phyloP scores from a whole-genome alignment of 306 rosid species.

The Morella rubra region DNA sequence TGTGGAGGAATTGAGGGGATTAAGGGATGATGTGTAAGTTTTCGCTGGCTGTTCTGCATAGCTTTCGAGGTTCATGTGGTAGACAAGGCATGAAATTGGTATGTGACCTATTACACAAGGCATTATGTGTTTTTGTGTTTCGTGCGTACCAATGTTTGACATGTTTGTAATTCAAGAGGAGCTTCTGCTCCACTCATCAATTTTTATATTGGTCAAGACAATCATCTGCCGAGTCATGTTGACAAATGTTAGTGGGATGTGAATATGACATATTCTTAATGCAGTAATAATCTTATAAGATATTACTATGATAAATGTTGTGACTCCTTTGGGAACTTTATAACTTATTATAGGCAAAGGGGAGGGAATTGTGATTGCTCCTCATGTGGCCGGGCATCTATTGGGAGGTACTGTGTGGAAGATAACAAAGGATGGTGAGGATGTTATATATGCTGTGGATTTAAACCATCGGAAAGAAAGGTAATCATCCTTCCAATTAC shows the following conservation, averaged over 20 bases:
- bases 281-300: background rate
- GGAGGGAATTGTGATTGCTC: constrained; percentile 92
- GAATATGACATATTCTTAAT: background rate
- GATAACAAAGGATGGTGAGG: constrained; percentile 97
- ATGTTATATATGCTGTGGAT: constrained; percentile 95
- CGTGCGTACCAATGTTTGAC: background rate
- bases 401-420: constrained; percentile 96
- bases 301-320: background rate
- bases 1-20: background rate
- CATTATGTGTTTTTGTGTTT: background rate
- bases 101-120: background rate
- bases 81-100: background rate
- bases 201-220: background rate
- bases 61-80: background rate
- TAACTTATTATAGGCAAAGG: constrained; percentile 68
- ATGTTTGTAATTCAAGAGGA: background rate
- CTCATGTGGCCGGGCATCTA: constrained; percentile 94
- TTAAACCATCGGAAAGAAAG: constrained; percentile 92
- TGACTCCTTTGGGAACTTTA: constrained; percentile 13
- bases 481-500: constrained; percentile 31
- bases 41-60: background rate
- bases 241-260: background rate
- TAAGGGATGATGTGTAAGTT: background rate
- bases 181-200: background rate
- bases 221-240: background rate